Conservation (phyloP, 2,329 filamentous ascomycete genomes). For the Fusarium bactridioides region DNA sequence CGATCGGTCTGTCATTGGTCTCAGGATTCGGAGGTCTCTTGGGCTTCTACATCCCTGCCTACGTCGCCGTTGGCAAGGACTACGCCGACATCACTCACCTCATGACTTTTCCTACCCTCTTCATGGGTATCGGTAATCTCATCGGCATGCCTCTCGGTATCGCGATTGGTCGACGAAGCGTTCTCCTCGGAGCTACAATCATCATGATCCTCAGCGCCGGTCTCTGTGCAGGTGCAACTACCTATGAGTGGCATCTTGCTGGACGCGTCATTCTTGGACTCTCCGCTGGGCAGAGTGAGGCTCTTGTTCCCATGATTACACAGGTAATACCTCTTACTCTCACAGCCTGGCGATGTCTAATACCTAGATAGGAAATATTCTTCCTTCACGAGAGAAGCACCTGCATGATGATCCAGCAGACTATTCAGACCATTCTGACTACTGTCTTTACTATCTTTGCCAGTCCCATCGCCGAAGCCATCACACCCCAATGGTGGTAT, state of each 20-base stretch:
- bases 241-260: slow-evolving; percentile 35
- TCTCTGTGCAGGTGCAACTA: slow-evolving; percentile 25
- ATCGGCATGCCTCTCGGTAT: slow-evolving; percentile 36
- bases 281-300: slow-evolving; percentile 32
- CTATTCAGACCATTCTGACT: slow-evolving; percentile 29
- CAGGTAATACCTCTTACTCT: background rate
- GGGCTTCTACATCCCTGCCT: slow-evolving; percentile 12
- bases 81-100: slow-evolving; percentile 17
- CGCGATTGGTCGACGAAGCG: slow-evolving; percentile 31
- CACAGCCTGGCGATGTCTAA: background rate
- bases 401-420: slow-evolving; percentile 35
- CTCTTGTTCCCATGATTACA: slow-evolving; percentile 19
- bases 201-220: slow-evolving; percentile 33
- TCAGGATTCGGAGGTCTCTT: slow-evolving; percentile 15
- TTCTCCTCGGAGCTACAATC: slow-evolving; percentile 30
- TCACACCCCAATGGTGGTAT: slow-evolving; percentile 14
- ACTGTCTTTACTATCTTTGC: slow-evolving; percentile 16
- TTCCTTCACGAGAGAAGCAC: slow-evolving; percentile 33
- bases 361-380: slow-evolving; percentile 22
- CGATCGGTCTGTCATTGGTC: slow-evolving; percentile 7
- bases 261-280: slow-evolving; percentile 26
- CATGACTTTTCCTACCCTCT: slow-evolving; percentile 16
- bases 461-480: slow-evolving; percentile 4
- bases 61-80: slow-evolving; percentile 4
- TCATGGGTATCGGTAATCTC: slow-evolving; percentile 35